These are phyloP conservation scores for Chalciporus sp. DNA, from an alignment of 1,284 basidiomycete species.

Conservation along the genomic window DNA sequence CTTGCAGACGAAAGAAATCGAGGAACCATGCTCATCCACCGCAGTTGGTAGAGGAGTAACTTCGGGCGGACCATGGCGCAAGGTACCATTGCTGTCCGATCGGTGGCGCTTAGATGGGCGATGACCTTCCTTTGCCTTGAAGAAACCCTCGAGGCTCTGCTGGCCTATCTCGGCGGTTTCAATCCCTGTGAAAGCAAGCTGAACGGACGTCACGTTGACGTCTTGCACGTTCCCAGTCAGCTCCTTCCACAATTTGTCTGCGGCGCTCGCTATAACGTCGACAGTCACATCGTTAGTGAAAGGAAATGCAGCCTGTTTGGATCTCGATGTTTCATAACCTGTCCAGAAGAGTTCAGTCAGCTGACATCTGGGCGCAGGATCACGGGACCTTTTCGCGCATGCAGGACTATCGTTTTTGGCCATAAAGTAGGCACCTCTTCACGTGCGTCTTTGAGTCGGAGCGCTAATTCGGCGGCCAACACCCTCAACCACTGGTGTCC, in stretches of 20 bases:
- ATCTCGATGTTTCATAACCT: conserved; percentile 72
- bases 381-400: conserved; percentile 65
- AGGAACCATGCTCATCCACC: conserved; percentile 2
- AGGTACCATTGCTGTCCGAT: conserved; percentile 4
- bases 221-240: conserved; percentile 56
- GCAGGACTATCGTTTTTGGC: conserved; percentile 90
- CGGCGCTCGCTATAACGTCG: conserved; percentile 78
- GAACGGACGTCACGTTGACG: conserved; percentile 75
- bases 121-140: conserved; percentile 43
- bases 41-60: not conserved
- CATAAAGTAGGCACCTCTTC: conserved; percentile 76
- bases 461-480: conserved; percentile 85
- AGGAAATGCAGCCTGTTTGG: conserved; percentile 84
- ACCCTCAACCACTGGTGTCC: conserved; percentile 91
- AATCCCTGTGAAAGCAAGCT: conserved; percentile 83
- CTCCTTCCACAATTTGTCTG: conserved; percentile 87
- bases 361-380: not conserved
- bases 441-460: conserved; percentile 84
- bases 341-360: conserved; percentile 4
- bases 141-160: conserved; percentile 85
- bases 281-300: conserved; percentile 74
- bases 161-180: conserved; percentile 83
- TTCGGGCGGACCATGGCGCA: conserved; percentile 1
- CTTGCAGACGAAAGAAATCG: conserved; percentile 49
- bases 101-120: conserved; percentile 31